Conservation (phyloP, 164 flowering plant genomes). For the Malania oleifera region DNA sequence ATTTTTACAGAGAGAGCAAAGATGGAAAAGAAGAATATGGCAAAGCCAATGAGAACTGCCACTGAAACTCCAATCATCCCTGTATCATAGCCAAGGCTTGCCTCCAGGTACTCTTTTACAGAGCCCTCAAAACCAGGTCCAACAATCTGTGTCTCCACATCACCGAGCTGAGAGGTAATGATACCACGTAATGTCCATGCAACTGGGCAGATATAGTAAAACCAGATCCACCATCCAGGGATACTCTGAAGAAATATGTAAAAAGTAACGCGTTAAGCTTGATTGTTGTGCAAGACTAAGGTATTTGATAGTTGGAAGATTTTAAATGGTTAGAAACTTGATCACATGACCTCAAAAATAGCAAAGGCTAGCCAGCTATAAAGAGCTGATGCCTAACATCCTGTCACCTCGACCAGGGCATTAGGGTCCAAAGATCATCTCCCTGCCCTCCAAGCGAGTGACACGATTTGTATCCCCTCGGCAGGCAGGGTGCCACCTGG, state of each 20-base stretch:
- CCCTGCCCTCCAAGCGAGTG: no score
- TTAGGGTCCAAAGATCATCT: no score
- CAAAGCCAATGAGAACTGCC: constrained; percentile 46
- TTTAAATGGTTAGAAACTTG: no score
- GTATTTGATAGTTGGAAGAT: no score
- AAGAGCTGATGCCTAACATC: no score
- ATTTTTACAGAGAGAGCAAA: constrained; percentile 64
- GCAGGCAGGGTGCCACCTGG: no score
- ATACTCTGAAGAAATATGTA: constrained; percentile 38
- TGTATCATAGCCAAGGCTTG: constrained; percentile 43
- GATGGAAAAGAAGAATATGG: constrained; percentile 45
- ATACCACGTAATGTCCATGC: constrained; percentile 79
- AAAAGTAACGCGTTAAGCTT: background rate
- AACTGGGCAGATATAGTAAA: constrained; percentile 71
- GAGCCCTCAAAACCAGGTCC: constrained; percentile 62
- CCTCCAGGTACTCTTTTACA: constrained; percentile 54
- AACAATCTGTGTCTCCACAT: constrained; percentile 43
- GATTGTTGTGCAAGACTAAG: no score
- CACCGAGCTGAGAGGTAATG: constrained; percentile 75
- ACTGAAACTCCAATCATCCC: constrained; percentile 48
- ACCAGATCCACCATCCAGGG: constrained; percentile 93
- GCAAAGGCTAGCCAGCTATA: no score
- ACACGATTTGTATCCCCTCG: no score
- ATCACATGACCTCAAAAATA: no score
- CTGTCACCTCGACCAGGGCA: no score